Conservation (phyloP, 1,284 basidiomycete species). For the Golubevia pallescens region DNA sequence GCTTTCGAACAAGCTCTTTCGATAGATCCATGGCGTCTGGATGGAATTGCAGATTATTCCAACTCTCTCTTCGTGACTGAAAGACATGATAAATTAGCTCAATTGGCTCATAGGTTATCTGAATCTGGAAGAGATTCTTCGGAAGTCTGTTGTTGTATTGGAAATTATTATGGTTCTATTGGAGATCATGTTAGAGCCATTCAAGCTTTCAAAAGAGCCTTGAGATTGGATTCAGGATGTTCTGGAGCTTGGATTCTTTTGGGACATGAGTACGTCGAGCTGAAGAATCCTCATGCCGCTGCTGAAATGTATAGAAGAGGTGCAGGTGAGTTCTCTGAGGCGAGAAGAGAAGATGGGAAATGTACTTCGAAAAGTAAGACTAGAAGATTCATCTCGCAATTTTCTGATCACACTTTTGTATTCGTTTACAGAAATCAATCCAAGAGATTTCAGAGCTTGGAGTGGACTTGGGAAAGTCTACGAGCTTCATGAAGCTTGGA, state of each 20-base stretch:
- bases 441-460: slow-evolving; percentile 97
- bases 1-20: slow-evolving; percentile 53
- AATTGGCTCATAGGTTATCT: slow-evolving; percentile 75
- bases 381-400: not conserved
- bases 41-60: slow-evolving; percentile 94
- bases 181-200: slow-evolving; percentile 94
- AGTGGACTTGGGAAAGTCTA: slow-evolving; percentile 98
- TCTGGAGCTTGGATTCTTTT: slow-evolving; percentile 98
- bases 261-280: slow-evolving; percentile 98
- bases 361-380: not conserved
- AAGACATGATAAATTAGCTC: slow-evolving; percentile 83
- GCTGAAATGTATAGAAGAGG: slow-evolving; percentile 96
- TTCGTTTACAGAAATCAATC: slow-evolving; percentile 82
- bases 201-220: slow-evolving; percentile 90
- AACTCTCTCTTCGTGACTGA: slow-evolving; percentile 97
- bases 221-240: slow-evolving; percentile 90
- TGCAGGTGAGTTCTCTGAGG: slow-evolving; percentile 72
- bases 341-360: not conserved
- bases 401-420: not conserved
- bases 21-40: slow-evolving; percentile 85
- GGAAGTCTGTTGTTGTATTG: slow-evolving; percentile 77
- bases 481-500: slow-evolving; percentile 92
- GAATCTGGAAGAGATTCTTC: slow-evolving; percentile 44
- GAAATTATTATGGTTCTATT: slow-evolving; percentile 95
- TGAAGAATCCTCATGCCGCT: slow-evolving; percentile 98